Evolutionary conservation across 23 red algal genomes (phyloP).

Genomic region (Rhodosorus marinus): DNA sequence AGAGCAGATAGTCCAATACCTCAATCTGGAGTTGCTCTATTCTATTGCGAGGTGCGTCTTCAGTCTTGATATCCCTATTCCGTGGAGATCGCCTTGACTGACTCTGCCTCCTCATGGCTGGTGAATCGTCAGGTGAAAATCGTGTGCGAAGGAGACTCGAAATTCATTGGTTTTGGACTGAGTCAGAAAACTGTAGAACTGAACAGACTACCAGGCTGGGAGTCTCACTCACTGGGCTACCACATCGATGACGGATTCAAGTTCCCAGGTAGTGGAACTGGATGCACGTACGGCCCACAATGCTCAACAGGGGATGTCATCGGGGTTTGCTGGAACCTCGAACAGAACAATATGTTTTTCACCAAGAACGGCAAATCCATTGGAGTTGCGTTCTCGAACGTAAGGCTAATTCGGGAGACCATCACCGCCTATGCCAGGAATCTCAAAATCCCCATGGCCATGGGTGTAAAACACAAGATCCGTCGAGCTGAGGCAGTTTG

Average conservation of each 20-base stretch:
- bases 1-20: conserved; percentile 47
- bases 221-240: conserved; percentile 56
- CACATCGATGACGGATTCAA: conserved; percentile 90
- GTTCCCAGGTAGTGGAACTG: conserved; percentile 66
- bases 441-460: not conserved
- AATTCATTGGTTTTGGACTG: conserved; percentile 85
- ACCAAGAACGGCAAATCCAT: conserved; percentile 79
- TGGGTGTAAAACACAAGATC: not conserved
- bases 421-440: not conserved
- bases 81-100: no score
- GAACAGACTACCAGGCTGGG: conserved; percentile 87
- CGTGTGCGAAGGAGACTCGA: conserved; percentile 36
- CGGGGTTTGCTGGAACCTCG: conserved; percentile 83
- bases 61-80: no score
- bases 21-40: conserved; percentile 23
- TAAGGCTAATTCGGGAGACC: not conserved
- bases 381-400: conserved; percentile 49
- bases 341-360: conserved; percentile 64
- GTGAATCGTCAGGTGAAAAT: no score
- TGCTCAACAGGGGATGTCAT: conserved; percentile 75
- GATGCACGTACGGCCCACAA: conserved; percentile 70
- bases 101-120: no score
- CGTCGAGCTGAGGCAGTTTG: not conserved
- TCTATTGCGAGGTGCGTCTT: conserved; percentile 99
- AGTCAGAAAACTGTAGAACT: conserved; percentile 45